phyloP scores from a whole-genome alignment of 352 stramenopile genomes.

The Pythium rishiriense region DNA sequence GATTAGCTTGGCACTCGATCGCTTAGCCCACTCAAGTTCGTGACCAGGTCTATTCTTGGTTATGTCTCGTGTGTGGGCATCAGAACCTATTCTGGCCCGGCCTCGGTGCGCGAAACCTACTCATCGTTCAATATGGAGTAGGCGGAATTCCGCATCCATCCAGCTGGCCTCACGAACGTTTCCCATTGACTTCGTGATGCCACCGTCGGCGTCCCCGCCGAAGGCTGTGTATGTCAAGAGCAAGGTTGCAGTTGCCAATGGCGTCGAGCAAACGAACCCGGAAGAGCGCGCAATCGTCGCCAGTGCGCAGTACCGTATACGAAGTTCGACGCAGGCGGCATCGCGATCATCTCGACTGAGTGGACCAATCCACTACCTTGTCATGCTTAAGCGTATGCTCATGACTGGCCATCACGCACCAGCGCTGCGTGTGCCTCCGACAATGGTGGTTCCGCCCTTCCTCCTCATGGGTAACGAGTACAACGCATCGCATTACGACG shows the following conservation, averaged over 20 bases:
- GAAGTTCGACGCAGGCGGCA: not conserved
- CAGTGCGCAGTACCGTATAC: constrained; percentile 30
- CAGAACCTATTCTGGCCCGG: not conserved
- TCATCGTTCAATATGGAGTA: not conserved
- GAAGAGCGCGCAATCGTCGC: constrained; percentile 29
- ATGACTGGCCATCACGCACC: not conserved
- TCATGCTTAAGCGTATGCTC: constrained; percentile 19
- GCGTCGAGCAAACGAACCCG: constrained; percentile 27
- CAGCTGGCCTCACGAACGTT: too few species aligned
- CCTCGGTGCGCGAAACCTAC: not conserved
- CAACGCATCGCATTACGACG: constrained; percentile 28
- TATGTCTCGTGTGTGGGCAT: not conserved
- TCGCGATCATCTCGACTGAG: not conserved
- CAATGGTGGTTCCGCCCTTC: constrained; percentile 17
- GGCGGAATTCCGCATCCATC: not conserved
- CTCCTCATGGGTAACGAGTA: constrained; percentile 26
- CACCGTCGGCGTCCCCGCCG: constrained; percentile 20
- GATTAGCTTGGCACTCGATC: too few species aligned
- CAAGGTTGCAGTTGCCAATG: constrained; percentile 22
- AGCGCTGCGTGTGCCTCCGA: constrained; percentile 2
- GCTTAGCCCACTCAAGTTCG: not conserved
- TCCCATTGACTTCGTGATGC: not conserved
- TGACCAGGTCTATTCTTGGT: constrained; percentile 11
- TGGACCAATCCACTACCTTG: constrained; percentile 19
- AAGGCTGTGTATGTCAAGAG: constrained; percentile 34